Evolutionary conservation across 805 yeast genomes (phyloP).

Genomic region (Ogataea trehaloabstinens): DNA sequence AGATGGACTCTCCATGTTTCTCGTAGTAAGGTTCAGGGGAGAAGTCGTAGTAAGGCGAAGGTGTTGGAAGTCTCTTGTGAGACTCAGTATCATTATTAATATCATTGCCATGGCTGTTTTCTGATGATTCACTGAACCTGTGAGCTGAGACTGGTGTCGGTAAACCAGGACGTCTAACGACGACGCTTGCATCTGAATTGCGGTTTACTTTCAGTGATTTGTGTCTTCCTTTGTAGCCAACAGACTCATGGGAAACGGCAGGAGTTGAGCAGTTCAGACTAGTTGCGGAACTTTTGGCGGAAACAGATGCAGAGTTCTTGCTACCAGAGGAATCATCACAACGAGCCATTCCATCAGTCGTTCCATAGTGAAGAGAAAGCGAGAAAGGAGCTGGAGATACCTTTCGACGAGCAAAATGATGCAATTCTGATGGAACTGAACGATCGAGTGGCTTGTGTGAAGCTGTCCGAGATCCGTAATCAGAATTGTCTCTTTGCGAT

Average conservation of each 20-base stretch:
- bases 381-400: background rate
- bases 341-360: background rate
- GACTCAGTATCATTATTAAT: background rate
- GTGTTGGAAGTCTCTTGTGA: conserved; percentile 5
- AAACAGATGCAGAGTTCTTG: conserved; percentile 7
- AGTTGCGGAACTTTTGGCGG: conserved; percentile 5
- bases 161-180: conserved; percentile 2
- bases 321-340: background rate
- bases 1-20: conserved; percentile 14
- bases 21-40: conserved; percentile 9
- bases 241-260: conserved; percentile 5
- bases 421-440: no score
- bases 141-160: conserved; percentile 1
- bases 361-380: background rate
- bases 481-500: no score
- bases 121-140: background rate
- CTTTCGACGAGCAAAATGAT: background rate
- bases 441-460: no score
- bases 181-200: conserved; percentile 6
- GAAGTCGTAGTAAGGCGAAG: conserved; percentile 8
- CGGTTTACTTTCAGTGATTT: conserved; percentile 11
- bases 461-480: no score
- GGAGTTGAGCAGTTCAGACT: conserved; percentile 6
- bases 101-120: background rate
- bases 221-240: conserved; percentile 2